Base-by-base conservation (phyloP, 108 stramenopile genomes). In the Conticribra weissflogii region DNA sequence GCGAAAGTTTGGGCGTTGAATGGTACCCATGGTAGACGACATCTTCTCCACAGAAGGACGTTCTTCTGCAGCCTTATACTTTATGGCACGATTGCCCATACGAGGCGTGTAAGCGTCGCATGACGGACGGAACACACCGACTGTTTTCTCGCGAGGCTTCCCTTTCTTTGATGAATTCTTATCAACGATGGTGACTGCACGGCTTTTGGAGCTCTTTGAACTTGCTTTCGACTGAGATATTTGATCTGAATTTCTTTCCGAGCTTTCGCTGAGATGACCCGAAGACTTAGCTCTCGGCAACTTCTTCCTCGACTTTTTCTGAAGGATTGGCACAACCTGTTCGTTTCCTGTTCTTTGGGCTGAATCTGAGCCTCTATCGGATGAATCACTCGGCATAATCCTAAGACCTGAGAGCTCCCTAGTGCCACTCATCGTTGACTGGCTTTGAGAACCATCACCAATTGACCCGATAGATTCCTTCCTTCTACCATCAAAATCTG, bases 71-170 rank as follows among this genome's bases (percentile, higher is more conserved):
- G 86, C 82, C 64, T 86, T 88, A 77, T 84, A 91, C 71, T 88
- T 76, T 59, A 89, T 81, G 19, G 71, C 68, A 54, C 90, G 88
- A 45, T 79, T 79, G 54, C 69, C 86, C 72, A 95, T 84, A 34
- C 89, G 86, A 21, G 94, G 94, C 24, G 94, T 95, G 75, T 92
- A 95, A 34, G 91, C 91, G 78, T 92, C 94, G 24, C 76, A 90
- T 2, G 88, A 88, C 8, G 94, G 94, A 28, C 91, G 88, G 65
- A 95, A 95, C 57, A 91, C 84, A 58, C 92, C 88, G 8, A 82
- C 68, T 31, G 52, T 63, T 25, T 74, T 77, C 30, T 63, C 69
- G 27, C 63, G 59, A 21, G 63, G 70, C 54, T 55, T 71, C 22
- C 47, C 33, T 22, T 44, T 66, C 47, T 62, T 61, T 27, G 50